Evolutionary conservation across 2,329 filamentous ascomycete genomes (phyloP).

Genomic region (Thielaviopsis punctulata): DNA sequence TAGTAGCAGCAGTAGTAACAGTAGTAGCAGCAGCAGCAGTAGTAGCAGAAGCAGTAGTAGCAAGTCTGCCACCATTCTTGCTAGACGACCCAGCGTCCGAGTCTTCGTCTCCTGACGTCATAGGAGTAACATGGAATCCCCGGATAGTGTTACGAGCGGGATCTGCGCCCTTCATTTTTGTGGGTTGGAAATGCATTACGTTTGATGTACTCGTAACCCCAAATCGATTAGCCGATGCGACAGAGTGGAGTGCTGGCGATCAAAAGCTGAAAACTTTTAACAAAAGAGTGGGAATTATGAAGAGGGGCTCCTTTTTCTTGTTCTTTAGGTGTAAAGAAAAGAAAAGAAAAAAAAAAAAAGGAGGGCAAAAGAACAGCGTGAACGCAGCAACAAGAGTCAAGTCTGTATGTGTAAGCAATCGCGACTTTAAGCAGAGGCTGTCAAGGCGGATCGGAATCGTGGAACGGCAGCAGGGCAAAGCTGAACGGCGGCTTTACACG

Average conservation of each 20-base stretch:
- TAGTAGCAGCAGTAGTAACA: background rate
- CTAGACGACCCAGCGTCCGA: conserved; percentile 24
- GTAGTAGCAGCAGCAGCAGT: background rate
- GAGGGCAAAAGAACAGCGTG: background rate
- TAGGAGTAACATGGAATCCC: conserved; percentile 37
- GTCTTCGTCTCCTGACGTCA: conserved; percentile 39
- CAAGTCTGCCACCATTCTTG: background rate
- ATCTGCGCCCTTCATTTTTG: conserved; percentile 15
- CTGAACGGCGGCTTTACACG: background rate
- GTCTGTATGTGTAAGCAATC: background rate
- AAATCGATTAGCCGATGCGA: conserved; percentile 3
- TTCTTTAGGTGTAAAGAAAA: background rate
- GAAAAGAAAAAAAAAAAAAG: background rate
- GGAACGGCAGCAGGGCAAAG: background rate
- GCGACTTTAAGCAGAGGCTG: background rate
- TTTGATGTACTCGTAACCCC: no score
- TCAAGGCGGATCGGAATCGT: conserved; percentile 11
- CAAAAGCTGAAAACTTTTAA: conserved; percentile 11
- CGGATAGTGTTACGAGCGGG: conserved; percentile 38
- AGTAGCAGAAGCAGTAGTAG: background rate
- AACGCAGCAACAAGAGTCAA: background rate
- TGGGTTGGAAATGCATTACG: conserved; percentile 26
- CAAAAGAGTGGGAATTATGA: conserved; percentile 8
- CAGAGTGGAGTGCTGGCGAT: conserved; percentile 10
- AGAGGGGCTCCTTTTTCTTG: conserved; percentile 7